Base-by-base conservation (phyloP, 495 filamentous ascomycete genomes). In the Letharia columbiana region DNA sequence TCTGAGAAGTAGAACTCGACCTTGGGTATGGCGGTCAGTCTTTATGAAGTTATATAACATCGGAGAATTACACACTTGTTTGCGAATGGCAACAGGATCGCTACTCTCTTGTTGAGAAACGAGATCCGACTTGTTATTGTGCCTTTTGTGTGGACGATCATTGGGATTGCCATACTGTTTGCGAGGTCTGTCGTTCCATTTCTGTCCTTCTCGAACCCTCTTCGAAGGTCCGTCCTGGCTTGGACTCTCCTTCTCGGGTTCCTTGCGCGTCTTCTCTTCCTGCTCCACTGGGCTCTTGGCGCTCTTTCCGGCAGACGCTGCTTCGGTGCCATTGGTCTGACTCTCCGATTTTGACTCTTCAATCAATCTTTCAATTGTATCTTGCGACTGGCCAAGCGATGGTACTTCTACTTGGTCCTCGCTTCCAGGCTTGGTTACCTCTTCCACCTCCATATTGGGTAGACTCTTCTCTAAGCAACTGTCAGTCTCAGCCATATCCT, bases 1-100 rank as follows among this genome's bases (percentile, higher is more conserved):
- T 96, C 91, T 66, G 89, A 89, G 77, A 99, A 96, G 79, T 98
- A 99, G 74, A 97, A 99, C 72, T 99, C 93, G 64, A 96, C 92
- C 91, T 96, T 71, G 15, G 5, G 31, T 9, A 20, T 20, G 42
- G 23, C 52, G 12, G 35, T 65, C 63, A 69, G 65, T 44, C 20
- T 57, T 69, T 56, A 20, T 13, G 47, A 47, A 65, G 57, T 56
- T 18, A 15, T 60, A 60, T 70, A 47, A 31, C 11, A 62, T 45
- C 20, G 40, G 58, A 40, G 15, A 47, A 61, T 70, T 28, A 75
- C 65, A 52, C 41, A 90, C 89, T 80, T 95, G 91, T 69, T 88
- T 88, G 65, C 90, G 86, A 69, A 96, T 94, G 73, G 87, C 81
- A 40, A 81, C 81, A 4, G 89, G 87, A 72, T 96, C 89, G 61